phyloP scores from a whole-genome alignment of 2,329 filamentous ascomycete genomes.

The Fonsecaea monophora region DNA sequence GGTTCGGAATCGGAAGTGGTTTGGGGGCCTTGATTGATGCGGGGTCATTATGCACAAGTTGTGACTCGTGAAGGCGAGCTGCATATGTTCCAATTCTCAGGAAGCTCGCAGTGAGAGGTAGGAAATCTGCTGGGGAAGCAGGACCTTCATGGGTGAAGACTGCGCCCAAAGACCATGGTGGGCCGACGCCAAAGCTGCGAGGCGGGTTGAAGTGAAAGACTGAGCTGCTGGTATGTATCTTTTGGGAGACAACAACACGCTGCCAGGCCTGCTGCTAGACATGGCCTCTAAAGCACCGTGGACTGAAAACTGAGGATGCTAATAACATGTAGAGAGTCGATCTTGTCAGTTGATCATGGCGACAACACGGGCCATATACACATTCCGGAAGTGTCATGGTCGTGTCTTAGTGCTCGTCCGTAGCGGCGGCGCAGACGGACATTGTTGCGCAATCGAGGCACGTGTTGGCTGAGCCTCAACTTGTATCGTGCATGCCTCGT shows the following conservation, averaged over 20 bases:
- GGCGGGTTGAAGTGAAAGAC: neutral
- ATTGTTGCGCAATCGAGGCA: neutral
- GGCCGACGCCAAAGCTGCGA: neutral
- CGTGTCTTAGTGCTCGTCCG: neutral
- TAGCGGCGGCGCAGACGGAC: neutral
- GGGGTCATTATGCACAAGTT: conserved; percentile 3
- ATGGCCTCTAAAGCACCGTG: neutral
- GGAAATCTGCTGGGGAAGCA: neutral
- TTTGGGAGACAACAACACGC: neutral
- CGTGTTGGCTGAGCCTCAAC: neutral
- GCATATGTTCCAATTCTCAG: neutral
- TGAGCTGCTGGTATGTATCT: neutral
- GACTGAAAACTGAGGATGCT: neutral
- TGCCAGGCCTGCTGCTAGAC: neutral
- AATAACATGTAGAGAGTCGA: neutral
- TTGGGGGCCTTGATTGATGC: neutral
- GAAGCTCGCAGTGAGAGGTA: neutral
- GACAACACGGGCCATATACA: neutral
- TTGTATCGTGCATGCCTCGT: neutral
- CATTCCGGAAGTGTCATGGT: neutral
- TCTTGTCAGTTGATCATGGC: neutral
- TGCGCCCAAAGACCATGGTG: neutral
- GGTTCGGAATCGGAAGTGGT: neutral
- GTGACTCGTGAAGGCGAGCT: neutral
- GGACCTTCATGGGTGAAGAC: neutral